Evolutionary conservation across 2,329 filamentous ascomycete genomes (phyloP).

Genomic region (Fusarium aywerte): DNA sequence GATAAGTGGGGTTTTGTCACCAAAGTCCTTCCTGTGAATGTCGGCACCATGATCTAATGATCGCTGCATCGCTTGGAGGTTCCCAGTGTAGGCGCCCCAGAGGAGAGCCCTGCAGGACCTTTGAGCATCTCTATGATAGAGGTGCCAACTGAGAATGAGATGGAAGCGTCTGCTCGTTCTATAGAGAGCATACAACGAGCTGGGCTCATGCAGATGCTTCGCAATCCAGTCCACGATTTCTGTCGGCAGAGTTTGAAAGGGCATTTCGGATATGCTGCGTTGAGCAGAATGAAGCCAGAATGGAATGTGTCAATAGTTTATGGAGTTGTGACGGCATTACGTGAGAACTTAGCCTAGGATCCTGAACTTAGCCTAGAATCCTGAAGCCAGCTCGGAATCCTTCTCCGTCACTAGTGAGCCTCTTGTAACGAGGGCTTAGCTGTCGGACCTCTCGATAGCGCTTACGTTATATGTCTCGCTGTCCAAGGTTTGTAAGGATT

Average conservation of each 20-base stretch:
- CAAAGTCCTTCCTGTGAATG: neutral
- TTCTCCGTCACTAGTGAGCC: neutral
- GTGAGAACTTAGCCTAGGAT: slow-evolving; percentile 1
- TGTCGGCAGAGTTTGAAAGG: neutral
- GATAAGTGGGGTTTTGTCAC: neutral
- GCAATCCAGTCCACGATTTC: slow-evolving; percentile 10
- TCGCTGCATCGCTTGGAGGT: neutral
- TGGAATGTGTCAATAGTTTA: neutral
- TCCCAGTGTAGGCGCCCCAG: neutral
- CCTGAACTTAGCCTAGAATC: neutral
- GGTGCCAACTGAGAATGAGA: neutral
- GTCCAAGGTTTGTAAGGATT: too few relatives aligned
- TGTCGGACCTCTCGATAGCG: neutral
- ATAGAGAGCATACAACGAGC: neutral
- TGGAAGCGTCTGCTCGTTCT: neutral
- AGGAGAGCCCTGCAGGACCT: neutral
- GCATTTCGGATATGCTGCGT: neutral
- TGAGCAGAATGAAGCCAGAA: fast-evolving
- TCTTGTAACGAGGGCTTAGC: neutral
- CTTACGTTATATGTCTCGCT: neutral
- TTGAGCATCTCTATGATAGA: neutral
- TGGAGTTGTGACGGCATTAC: neutral
- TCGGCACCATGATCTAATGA: neutral
- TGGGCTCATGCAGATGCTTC: neutral
- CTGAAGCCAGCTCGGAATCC: neutral